A percentile compares a stretch with the other conserved stretches of the same genome.
These are phyloP conservation scores for Candida taoyuanica DNA, from an alignment of 805 yeast species.

Conservation along the genomic window DNA sequence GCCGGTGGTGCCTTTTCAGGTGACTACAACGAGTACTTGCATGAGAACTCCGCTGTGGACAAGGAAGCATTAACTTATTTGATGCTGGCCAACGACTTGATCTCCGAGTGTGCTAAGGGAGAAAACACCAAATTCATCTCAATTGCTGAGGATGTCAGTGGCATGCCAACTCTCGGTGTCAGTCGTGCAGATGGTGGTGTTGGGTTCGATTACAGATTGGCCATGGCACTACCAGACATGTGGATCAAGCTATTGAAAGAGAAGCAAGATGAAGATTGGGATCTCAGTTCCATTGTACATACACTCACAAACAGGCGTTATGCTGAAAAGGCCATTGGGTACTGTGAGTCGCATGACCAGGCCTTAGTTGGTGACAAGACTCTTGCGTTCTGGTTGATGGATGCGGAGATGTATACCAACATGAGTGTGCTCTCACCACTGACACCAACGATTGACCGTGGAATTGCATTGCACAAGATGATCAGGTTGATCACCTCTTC, in stretches of 20 bases:
- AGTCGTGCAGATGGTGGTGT: conserved; percentile 76
- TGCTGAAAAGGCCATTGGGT: conserved; percentile 83
- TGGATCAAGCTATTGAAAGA: conserved; percentile 95
- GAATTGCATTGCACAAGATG: conserved; percentile 85
- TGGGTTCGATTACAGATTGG: conserved; percentile 89
- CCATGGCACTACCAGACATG: conserved; percentile 99
- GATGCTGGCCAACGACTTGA: conserved; percentile 84
- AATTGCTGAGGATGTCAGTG: conserved; percentile 95
- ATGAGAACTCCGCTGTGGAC: conserved; percentile 71
- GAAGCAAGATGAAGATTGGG: conserved; percentile 84
- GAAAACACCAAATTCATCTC: conserved; percentile 55
- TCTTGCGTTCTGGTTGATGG: conserved; percentile 97
- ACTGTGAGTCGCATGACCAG: conserved; percentile 95
- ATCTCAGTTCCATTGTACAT: conserved; percentile 70
- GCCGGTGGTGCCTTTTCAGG: conserved; percentile 82
- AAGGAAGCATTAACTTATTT: conserved; percentile 81
- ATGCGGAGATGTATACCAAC: conserved; percentile 94
- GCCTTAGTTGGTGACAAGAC: conserved; percentile 97
- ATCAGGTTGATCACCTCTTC: conserved; percentile 83
- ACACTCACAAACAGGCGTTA: conserved; percentile 86
- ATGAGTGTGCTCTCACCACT: conserved; percentile 76
- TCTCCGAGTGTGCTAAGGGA: conserved; percentile 44
- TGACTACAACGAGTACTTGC: conserved; percentile 85
- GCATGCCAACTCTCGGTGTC: conserved; percentile 92
- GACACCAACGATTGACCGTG: conserved; percentile 81